Evolutionary conservation across 2,329 filamentous ascomycete species (phyloP), one percentile per base, ranked within the genome.

Genomic region (Byssoonygena ceratinophila): DNA sequence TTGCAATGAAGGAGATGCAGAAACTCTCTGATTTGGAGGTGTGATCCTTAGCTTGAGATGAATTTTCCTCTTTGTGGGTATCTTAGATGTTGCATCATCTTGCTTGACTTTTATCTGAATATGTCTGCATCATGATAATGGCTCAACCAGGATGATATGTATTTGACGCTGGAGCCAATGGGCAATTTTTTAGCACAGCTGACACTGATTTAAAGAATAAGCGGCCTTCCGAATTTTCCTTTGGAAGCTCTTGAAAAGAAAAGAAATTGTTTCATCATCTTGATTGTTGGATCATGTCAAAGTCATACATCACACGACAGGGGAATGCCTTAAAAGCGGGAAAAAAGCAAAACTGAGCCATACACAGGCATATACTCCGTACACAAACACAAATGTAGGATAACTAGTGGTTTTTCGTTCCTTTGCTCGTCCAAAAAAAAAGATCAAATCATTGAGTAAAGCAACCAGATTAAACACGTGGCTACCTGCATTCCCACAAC

Each of bases 1-100:
- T 67, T 54, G 78, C 78, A 20, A 65, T 70, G 46, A 53, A 69
- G 31, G 69, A 67, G 20, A 62, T 76, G 54, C 25, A 41, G 31
- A 40, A 47, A n/a, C n/a, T 2, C 9, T 47, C n/a, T 46, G 22
- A 47, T 16, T 45, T 2, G n/a, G n/a, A 16, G n/a, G 1, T 27
- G 12, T 23, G 4, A 18, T 32, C 8, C 16, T 34, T 11, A n/a
- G n/a, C n/a, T n/a, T n/a, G n/a, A n/a, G n/a, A n/a, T n/a, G n/a
- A n/a, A n/a, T n/a, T n/a, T n/a, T n/a, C n/a, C n/a, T n/a, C 27
- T 31, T 31, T 31, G 11, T 5, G 27, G 31, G 31, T 34, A 34
- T 5, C 11, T 7, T 14, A 6, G 27, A 29, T 11, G 11, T 5
- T 29, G 27, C 27, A 29, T 11, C 5, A 29, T 29, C 27, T 29